A percentile compares a stretch with the other conserved stretches of the same genome.
phyloP scores from a whole-genome alignment of 2,329 filamentous ascomycete genomes.

The Phyllosticta citrichinensis region DNA sequence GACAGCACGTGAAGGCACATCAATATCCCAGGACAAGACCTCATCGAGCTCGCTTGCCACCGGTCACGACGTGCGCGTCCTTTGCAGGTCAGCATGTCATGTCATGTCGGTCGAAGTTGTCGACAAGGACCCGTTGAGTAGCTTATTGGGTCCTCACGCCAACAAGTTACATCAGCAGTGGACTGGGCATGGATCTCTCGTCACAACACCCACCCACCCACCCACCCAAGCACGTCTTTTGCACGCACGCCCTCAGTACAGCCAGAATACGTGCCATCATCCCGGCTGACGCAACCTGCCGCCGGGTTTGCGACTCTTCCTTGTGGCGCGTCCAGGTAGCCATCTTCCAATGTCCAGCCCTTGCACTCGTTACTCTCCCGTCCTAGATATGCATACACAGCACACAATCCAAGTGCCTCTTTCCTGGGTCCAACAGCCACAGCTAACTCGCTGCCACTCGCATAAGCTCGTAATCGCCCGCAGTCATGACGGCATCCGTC shows the following conservation, averaged over 20 bases:
- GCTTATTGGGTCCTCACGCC: background rate
- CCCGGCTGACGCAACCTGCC: constrained; percentile 7
- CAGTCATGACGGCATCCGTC: constrained; percentile 6
- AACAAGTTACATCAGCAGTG: background rate
- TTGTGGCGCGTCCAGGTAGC: background rate
- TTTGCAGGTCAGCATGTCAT: background rate
- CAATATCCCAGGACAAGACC: background rate
- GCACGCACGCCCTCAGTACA: background rate
- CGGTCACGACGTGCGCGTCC: background rate
- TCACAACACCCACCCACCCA: background rate
- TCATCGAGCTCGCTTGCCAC: background rate
- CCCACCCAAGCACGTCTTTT: background rate
- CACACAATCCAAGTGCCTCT: background rate
- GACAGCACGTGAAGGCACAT: background rate
- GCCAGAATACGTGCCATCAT: background rate
- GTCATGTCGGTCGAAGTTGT: background rate
- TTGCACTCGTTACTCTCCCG: background rate
- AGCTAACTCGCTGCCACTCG: constrained; percentile 8
- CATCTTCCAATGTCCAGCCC: background rate
- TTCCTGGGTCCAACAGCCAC: constrained; percentile 1
- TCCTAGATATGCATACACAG: background rate
- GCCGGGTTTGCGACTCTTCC: constrained; percentile 4
- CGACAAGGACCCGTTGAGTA: background rate
- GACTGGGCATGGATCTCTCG: background rate
- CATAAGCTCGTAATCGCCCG: constrained; percentile 10